Base-by-base conservation (phyloP, 768 basidiomycete genomes). In the Leccinum fibrillosum region DNA sequence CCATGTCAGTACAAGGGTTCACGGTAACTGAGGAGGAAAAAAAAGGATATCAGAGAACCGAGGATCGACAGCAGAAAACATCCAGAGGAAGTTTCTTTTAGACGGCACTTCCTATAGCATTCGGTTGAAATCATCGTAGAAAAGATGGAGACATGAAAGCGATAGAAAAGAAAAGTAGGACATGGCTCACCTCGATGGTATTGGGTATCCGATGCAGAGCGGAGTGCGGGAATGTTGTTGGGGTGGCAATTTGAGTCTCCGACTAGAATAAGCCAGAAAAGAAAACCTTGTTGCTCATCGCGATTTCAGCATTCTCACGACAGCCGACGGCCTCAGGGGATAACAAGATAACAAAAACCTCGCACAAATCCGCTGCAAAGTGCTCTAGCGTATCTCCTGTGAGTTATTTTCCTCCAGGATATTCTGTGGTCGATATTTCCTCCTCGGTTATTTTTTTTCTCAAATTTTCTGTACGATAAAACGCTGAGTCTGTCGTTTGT, bases 41-140 rank as follows among this genome's bases (percentile, higher is more conserved):
- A 42, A 5, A 48, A 28, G 42, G 44, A 55, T 54, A 37, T 72
- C 72, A 74, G 71, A 61, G 69, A 71, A 72, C 72, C 71, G 72
- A 52, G 67, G 60, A 49, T 72, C 71, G 69, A 72, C 71, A 74
- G 34, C 49, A 71, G 66, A 63, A 59, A 58, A 64, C 63, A 65
- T 58, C 68, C 60, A 60, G 13, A 45, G 39, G 49, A 61, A 2
- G 51, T 52, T 58, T 58, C 69, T 62, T 74, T 72, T 47, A 66
- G 71, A 72, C 71, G 71, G 71, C 71, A 72, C 71, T 72, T 72
- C 71, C 71, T 72, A 72, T 71, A 64, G 71, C 65, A 62, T 69
- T 69, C 71, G 71, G 71, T 69, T 61, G 62, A 63, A 67, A 49
- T 72, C 71, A 72, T 72, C 71, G 28, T 59, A 32, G 28, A 52